Conservation (phyloP, 78 protist species). For the Dictyostelium discoideum region dicty_2.7 NC_007089.4:5879001-5879500, state of each 20-base stretch:
- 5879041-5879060: conserved; percentile 99
- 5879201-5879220: conserved; percentile 98
- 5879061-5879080: conserved; percentile 98
- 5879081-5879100: conserved; percentile 99
- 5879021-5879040: conserved; percentile 97
- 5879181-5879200: conserved; percentile 98
- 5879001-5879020: conserved; percentile 92
- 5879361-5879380: conserved; percentile 98
- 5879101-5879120: conserved; percentile 99
- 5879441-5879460: conserved; percentile 97
- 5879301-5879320: conserved; percentile 98
- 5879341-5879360: conserved; percentile 99
- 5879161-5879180: conserved; percentile 95
- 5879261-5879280: conserved; percentile 96
- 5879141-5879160: conserved; percentile 98
- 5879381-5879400: conserved; percentile 97
- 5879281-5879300: conserved; percentile 97
- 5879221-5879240: conserved; percentile 93
- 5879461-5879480: not conserved
- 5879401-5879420: conserved; percentile 95
- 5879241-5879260: conserved; percentile 68
- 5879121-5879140: conserved; percentile 99
- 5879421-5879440: conserved; percentile 99
- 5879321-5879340: conserved; percentile 98
- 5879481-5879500: conserved; percentile 94